These are phyloP conservation scores for Pluteus cervinus DNA, from an alignment of 768 basidiomycete species.

Conservation along the genomic window DNA sequence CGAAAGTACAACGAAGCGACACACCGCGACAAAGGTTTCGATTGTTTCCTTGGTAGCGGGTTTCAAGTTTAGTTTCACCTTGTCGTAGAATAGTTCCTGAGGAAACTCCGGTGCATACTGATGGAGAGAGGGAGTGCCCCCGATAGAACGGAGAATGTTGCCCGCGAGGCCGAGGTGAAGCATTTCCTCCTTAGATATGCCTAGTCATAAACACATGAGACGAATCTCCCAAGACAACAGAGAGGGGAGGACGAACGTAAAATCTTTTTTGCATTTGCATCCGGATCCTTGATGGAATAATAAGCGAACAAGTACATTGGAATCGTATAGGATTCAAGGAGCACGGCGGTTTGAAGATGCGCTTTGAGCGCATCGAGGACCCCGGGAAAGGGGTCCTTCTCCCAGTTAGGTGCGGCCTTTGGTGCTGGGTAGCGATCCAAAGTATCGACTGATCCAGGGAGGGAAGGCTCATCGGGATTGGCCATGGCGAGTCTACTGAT, in stretches of 20 bases:
- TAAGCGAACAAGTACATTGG: slow-evolving; percentile 1
- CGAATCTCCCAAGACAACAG: too few relatives aligned
- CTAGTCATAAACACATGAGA: too few relatives aligned
- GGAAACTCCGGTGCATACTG: slow-evolving; percentile 1
- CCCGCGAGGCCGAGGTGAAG: slow-evolving; percentile 2
- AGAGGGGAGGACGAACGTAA: not conserved
- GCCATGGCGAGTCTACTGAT: too few relatives aligned
- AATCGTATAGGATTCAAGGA: slow-evolving; percentile 1
- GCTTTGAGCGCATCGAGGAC: too few relatives aligned
- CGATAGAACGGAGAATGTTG: slow-evolving; percentile 1
- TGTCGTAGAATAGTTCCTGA: not conserved
- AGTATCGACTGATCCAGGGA: too few relatives aligned
- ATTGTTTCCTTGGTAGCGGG: slow-evolving; percentile 1
- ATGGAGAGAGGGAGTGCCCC: not conserved
- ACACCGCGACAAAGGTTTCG: not conserved
- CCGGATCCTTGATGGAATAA: slow-evolving; percentile 1
- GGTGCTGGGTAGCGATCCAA: too few relatives aligned
- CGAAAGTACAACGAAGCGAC: too few relatives aligned
- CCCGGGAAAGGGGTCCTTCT: too few relatives aligned
- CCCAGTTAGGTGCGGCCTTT: too few relatives aligned
- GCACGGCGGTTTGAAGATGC: slow-evolving; percentile 1
- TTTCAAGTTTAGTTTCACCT: not conserved
- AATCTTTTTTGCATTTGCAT: not conserved
- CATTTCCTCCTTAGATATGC: slow-evolving; percentile 4
- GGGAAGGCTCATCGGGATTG: too few relatives aligned